Evolutionary conservation across 345 rosid genomes (phyloP), one percentile per base, ranked within the genome.

Genomic region (Boechera stricta): DNA sequence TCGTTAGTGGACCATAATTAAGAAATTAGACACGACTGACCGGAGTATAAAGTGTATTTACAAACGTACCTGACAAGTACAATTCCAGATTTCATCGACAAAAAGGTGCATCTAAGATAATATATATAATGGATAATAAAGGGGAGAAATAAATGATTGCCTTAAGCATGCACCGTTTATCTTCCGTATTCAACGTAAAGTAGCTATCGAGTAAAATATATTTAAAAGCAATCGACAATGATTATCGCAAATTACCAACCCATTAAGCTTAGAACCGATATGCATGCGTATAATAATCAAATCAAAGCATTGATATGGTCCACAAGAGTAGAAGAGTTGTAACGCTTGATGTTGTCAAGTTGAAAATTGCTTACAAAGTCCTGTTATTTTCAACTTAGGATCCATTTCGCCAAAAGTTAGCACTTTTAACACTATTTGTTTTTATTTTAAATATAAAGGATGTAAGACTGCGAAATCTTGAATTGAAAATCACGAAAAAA

Each of bases 321-420:
- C 82, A 79, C 82, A 24, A 73, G 29, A 52, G 59, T 73, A 60
- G 78, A 78, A 73, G 64, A 73, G 59, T 73, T 78, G 73, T 67
- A 72, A 56, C 73, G n/a, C 68, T 72, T 51, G 12, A 29, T 72
- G 38, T 45, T 73, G 48, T 67, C 74, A 35, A 73, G 70, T 29
- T 73, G 75, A 45, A 79, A 54, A 15, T 73, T 61, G 78, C 59
- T 33, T 35, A 61, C 54, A 61, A 74, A 79, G 75, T 79, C 75
- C 1, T 60, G 35, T 5, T 67, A 54, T 51, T 61, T 79, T 73
- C 78, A 73, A 79, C 82, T 36, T 42, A 67, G 39, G 29, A 38
- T 79, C 74, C 74, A 67, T 52, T 73, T 52, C 48, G 69, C 51
- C 2, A 67, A 51, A 72, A 41, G 67, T 42, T 67, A 38, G 31